Percentiles rank a stretch among this genome's conserved stretches.
These are phyloP conservation scores for Salix caprea DNA, from an alignment of 345 rosid species.

Conservation along the genomic window DNA sequence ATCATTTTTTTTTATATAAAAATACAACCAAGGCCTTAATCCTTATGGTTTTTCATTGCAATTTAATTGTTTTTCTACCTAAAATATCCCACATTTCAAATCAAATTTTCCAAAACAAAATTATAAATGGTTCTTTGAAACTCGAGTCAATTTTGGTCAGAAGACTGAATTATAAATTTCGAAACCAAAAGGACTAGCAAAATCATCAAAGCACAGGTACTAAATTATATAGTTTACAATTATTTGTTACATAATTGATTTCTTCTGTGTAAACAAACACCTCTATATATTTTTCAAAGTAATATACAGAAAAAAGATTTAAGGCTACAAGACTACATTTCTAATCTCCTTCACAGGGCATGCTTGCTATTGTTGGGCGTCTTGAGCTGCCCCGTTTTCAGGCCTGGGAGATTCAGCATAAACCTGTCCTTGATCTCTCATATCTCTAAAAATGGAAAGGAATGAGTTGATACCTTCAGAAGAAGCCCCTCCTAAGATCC, in stretches of 20 bases:
- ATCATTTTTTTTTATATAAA: no score
- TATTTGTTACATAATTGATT: background rate
- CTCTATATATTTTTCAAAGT: background rate
- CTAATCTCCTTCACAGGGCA: background rate
- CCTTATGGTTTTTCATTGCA: no score
- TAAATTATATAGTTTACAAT: no score
- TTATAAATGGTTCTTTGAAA: no score
- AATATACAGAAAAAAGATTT: background rate
- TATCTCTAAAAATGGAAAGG: slow-evolving; percentile 83
- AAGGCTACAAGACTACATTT: background rate
- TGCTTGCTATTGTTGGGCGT: slow-evolving; percentile 15
- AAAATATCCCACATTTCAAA: no score
- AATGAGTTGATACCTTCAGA: slow-evolving; percentile 80
- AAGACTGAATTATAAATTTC: no score
- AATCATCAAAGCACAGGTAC: no score
- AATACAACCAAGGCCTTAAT: no score
- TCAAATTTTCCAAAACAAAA: no score
- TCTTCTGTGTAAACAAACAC: background rate
- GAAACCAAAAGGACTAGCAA: no score
- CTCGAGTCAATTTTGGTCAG: no score
- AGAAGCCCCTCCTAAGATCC: slow-evolving; percentile 97
- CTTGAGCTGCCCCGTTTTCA: slow-evolving; percentile 25
- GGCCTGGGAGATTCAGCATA: slow-evolving; percentile 33
- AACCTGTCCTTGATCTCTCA: slow-evolving; percentile 77
- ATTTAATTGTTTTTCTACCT: no score